Evolutionary conservation across 306 rosid species (phyloP).

Genomic region (Vigna nakashimae): DNA sequence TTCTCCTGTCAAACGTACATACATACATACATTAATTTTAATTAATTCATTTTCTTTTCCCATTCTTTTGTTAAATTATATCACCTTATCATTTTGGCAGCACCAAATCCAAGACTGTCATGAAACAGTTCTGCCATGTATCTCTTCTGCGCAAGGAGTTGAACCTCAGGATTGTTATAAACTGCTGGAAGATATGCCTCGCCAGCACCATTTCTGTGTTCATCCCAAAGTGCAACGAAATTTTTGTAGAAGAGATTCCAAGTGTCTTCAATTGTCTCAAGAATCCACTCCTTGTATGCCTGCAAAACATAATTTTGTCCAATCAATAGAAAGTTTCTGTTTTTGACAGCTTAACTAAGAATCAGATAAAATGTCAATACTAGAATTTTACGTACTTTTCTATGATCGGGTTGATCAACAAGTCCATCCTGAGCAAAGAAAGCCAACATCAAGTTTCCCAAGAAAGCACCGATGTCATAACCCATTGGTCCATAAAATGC

Average conservation of each 20-base stretch:
- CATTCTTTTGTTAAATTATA: too few relatives aligned
- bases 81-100: slow-evolving; percentile 81
- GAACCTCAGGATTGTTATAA: slow-evolving; percentile 64
- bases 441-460: slow-evolving; percentile 81
- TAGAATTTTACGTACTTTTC: slow-evolving; percentile 53
- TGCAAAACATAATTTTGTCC: slow-evolving; percentile 21
- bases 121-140: slow-evolving; percentile 62
- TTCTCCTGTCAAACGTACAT: slow-evolving; percentile 57
- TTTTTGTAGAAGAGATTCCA: slow-evolving; percentile 67
- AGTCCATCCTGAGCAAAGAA: slow-evolving; percentile 87
- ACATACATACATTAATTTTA: too few relatives aligned
- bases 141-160: slow-evolving; percentile 57
- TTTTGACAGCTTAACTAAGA: too few relatives aligned
- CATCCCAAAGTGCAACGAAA: slow-evolving; percentile 68
- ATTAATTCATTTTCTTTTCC: too few relatives aligned
- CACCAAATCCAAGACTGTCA: slow-evolving; percentile 78
- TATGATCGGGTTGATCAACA: slow-evolving; percentile 56
- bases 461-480: slow-evolving; percentile 76
- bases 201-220: slow-evolving; percentile 68
- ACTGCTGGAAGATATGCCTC: slow-evolving; percentile 77
- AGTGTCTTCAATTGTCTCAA: slow-evolving; percentile 68
- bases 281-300: slow-evolving; percentile 79
- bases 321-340: too few relatives aligned
- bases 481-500: slow-evolving; percentile 92
- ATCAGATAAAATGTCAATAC: too few relatives aligned